Base-by-base conservation (phyloP, 345 rosid genomes). In the Pistacia vera region DNA sequence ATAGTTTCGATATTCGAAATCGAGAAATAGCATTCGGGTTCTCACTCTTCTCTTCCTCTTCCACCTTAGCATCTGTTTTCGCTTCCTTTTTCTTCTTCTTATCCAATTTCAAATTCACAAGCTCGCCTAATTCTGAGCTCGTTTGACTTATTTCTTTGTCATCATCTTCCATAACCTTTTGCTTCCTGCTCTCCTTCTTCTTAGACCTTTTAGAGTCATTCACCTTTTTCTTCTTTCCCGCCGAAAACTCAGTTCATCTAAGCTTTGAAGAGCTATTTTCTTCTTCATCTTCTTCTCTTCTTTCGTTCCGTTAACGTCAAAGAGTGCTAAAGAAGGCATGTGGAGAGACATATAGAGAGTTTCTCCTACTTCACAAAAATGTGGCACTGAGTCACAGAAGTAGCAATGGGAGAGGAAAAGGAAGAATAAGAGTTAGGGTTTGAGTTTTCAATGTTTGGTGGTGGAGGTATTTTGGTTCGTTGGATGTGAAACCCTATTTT, bases 231-330 rank as follows among this genome's bases (percentile, higher is more conserved):
- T 87, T 84, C 86, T 89, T 91, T 5, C 83, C 81, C 54, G 66
- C 67, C 18, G 74, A 64, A 64, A 68, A 68, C 30, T 84, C 88
- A 0, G 56, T 46, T 87, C 88, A 44, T 87, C 89, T 38, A 74
- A 74, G 49, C 81, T 71, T 30, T 82, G 88, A 5, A 83, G 66
- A 36, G 78, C 82, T 54, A 83, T 65, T 75, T 80, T 91, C 84
- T 85, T 87, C 92, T 90, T 91, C 93, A 88, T 89, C 86, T 86
- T 91, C 85, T 86, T 90, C 82, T 82, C 94, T 38, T 80, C 75
- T 59, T 78, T 77, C 58, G 60, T 74, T 77, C 85, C 83, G 11
- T 81, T 83, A 61, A 41, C 54, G 57, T 83, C 22, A 22, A 22
- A 22, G 22, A 22, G 22, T 22, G 22, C 22, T 22, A 22, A 22